Percentiles rank a stretch among this genome's conserved stretches.
These are phyloP conservation scores for Trichoderma asperellum DNA, from an alignment of 2,329 filamentous ascomycete genomes.

Conservation along the genomic window DNA sequence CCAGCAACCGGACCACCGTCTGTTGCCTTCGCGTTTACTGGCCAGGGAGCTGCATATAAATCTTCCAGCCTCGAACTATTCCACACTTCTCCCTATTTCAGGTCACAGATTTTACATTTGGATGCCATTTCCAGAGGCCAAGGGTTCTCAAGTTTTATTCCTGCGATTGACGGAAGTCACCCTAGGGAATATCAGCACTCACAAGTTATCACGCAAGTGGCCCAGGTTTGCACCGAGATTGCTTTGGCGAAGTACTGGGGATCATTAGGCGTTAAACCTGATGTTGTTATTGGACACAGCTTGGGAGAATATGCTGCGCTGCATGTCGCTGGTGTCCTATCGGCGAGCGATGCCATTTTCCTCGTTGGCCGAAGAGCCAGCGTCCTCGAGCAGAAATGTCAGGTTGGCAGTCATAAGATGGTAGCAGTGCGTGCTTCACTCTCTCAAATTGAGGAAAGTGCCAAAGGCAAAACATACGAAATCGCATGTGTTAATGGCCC, in stretches of 20 bases:
- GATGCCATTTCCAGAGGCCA: constrained; percentile 38
- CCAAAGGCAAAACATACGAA: no score
- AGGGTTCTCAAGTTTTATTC: constrained; percentile 47
- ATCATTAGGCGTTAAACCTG: constrained; percentile 40
- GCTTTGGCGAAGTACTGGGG: constrained; percentile 48
- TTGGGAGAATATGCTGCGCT: constrained; percentile 61
- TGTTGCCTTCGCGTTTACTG: constrained; percentile 48
- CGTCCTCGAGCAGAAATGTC: constrained; percentile 59
- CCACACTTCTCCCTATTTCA: constrained; percentile 40
- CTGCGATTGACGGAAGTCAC: constrained; percentile 48
- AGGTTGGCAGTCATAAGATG: constrained; percentile 13
- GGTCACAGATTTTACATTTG: constrained; percentile 39
- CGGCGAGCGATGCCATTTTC: constrained; percentile 62
- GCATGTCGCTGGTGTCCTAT: constrained; percentile 50
- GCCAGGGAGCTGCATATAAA: constrained; percentile 47
- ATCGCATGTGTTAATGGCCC: no score
- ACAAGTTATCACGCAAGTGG: no score
- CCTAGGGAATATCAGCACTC: no score
- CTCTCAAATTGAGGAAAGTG: no score
- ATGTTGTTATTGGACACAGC: constrained; percentile 56
- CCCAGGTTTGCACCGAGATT: no score
- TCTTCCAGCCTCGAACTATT: constrained; percentile 44
- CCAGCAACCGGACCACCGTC: background rate
- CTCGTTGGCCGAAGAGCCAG: constrained; percentile 63
- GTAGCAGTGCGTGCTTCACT: no score